Conservation (phyloP, 148 eudicot genomes). For the Polygonum aviculare region DNA sequence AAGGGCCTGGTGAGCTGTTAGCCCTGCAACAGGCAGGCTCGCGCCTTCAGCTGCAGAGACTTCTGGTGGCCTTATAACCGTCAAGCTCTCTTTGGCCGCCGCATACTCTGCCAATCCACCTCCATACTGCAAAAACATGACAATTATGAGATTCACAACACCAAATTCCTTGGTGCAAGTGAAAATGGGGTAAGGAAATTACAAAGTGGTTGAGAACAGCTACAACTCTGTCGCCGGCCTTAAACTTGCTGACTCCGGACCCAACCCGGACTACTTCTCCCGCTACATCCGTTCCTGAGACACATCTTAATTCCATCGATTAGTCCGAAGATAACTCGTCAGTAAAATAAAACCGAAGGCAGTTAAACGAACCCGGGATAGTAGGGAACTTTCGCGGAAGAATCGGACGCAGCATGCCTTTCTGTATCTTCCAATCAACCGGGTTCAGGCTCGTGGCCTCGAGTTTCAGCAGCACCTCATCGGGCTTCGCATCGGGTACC, state of each 20-base stretch:
- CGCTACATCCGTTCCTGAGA: constrained; percentile 11
- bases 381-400: constrained; percentile 58
- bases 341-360: neutral
- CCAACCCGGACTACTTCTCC: constrained; percentile 12
- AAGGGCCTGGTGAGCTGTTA: constrained; percentile 66
- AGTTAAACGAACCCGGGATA: constrained; percentile 45
- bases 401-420: constrained; percentile 42
- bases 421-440: constrained; percentile 65
- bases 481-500: constrained; percentile 51
- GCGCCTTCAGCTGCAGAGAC: constrained; percentile 68
- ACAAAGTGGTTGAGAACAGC: constrained; percentile 25
- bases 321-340: no score
- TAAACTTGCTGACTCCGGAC: constrained; percentile 9
- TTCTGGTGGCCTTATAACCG: constrained; percentile 51
- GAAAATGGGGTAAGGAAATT: constrained; percentile 17
- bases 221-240: constrained; percentile 15
- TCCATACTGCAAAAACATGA: constrained; percentile 29
- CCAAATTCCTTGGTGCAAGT: neutral
- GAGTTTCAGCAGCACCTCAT: constrained; percentile 59
- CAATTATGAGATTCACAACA: neutral
- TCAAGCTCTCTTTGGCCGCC: constrained; percentile 41
- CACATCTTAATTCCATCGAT: no score
- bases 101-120: constrained; percentile 74
- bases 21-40: constrained; percentile 44
- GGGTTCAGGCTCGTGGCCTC: constrained; percentile 80